Percentiles rank a stretch among this genome's conserved stretches.
These are phyloP conservation scores for Typha latifolia DNA, from an alignment of 176 grass and related monocot genomes.

Conservation along the genomic window DNA sequence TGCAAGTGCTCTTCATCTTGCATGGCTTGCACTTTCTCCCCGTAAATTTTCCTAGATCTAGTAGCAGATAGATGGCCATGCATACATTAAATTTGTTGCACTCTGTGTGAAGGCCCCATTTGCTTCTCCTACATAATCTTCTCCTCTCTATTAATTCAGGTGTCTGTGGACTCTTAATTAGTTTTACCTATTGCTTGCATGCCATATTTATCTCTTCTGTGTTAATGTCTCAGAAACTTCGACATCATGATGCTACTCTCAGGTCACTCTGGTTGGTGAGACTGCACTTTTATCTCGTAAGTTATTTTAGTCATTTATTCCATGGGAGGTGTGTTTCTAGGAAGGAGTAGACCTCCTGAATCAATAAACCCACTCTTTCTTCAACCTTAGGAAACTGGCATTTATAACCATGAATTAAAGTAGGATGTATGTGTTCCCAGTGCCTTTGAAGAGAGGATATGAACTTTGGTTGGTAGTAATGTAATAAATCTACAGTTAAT, in stretches of 20 bases:
- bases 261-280: neutral
- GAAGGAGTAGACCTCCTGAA: neutral
- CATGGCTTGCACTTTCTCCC: neutral
- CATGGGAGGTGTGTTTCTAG: neutral
- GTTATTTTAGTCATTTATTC: neutral
- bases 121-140: neutral
- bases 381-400: neutral
- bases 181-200: neutral
- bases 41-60: neutral
- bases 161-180: neutral
- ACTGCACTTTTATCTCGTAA: neutral
- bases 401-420: no score
- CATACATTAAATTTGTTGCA: neutral
- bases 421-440: no score
- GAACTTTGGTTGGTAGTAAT: no score
- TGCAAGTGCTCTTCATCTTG: neutral
- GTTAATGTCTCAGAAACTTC: neutral
- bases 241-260: conserved; percentile 1
- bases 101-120: neutral
- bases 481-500: no score
- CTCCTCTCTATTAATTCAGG: neutral
- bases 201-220: neutral
- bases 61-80: neutral
- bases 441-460: no score
- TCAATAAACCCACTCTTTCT: neutral